These are phyloP conservation scores for Trapa bicornis DNA, from an alignment of 345 rosid genomes.

Conservation along the genomic window DNA sequence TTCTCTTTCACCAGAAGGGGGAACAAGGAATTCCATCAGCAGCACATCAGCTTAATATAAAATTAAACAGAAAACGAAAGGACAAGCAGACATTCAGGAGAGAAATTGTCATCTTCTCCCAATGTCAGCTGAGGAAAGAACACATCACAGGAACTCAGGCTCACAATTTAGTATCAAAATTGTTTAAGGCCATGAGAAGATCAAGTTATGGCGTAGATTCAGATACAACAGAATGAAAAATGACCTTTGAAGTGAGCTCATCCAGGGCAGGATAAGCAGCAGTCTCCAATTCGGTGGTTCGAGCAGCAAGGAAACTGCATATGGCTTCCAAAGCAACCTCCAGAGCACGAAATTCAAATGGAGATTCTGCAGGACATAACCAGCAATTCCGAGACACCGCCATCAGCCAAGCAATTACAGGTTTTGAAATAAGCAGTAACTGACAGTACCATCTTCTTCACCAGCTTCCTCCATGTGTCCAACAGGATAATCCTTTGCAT, in stretches of 20 bases:
- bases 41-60: no score
- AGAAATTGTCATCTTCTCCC: neutral
- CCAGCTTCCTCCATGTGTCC: constrained; percentile 52
- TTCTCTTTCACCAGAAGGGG: no score
- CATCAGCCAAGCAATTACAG: neutral
- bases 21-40: no score
- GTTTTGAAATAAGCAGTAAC: neutral
- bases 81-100: neutral
- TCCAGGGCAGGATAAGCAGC: constrained; percentile 96
- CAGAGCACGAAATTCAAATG: constrained; percentile 74
- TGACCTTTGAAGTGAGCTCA: constrained; percentile 81
- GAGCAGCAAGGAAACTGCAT: constrained; percentile 85
- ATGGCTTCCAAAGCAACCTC: constrained; percentile 95
- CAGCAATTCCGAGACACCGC: constrained; percentile 3
- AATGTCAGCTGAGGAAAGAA: neutral
- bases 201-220: neutral
- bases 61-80: neutral
- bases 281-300: constrained; percentile 75
- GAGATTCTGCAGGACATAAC: constrained; percentile 50
- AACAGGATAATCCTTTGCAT: constrained; percentile 27
- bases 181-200: no score
- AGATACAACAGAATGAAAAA: neutral
- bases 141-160: no score
- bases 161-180: no score
- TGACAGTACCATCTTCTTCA: constrained; percentile 73